These are phyloP conservation scores for Cyclotella choctawhatcheeana DNA, from an alignment of 108 stramenopile species.

Conservation along the genomic window DNA sequence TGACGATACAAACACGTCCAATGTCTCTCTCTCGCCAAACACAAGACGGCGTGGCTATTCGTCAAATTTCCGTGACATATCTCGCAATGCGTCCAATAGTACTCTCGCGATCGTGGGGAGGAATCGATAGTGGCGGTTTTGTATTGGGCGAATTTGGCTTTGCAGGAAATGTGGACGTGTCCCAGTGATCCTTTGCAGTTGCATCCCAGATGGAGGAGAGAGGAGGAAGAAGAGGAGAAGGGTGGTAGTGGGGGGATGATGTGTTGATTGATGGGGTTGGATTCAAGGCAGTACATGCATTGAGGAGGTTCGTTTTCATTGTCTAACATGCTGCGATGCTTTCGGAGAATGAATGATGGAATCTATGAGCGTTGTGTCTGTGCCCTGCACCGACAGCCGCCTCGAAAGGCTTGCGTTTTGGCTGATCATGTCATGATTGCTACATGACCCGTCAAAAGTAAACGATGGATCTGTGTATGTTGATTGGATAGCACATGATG, in stretches of 20 bases:
- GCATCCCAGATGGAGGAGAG: slow-evolving; percentile 7
- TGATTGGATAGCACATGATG: too few species aligned
- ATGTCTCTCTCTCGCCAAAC: slow-evolving; percentile 16
- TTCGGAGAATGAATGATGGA: not conserved
- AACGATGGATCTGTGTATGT: too few species aligned
- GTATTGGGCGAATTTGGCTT: slow-evolving; percentile 18
- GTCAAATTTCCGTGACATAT: not conserved
- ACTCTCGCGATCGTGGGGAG: slow-evolving; percentile 9
- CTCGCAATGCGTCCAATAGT: slow-evolving; percentile 23
- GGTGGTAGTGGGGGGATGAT: not conserved
- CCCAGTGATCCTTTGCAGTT: slow-evolving; percentile 20
- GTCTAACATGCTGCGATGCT: too few species aligned
- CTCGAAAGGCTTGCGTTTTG: not conserved
- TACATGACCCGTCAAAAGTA: too few species aligned
- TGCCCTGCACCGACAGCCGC: not conserved
- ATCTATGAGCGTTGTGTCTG: not conserved
- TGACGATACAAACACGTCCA: not conserved
- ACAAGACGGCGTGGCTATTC: slow-evolving; percentile 6
- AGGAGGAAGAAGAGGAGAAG: not conserved
- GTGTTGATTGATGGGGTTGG: not conserved
- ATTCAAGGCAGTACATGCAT: slow-evolving; percentile 29
- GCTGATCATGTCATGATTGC: slow-evolving; percentile 1
- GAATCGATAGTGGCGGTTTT: not conserved
- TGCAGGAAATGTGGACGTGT: slow-evolving; percentile 13
- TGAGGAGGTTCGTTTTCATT: too few species aligned